Evolutionary conservation across 768 basidiomycete genomes (phyloP), one percentile per base, ranked within the genome.

Genomic region (Jaapia argillacea): DNA sequence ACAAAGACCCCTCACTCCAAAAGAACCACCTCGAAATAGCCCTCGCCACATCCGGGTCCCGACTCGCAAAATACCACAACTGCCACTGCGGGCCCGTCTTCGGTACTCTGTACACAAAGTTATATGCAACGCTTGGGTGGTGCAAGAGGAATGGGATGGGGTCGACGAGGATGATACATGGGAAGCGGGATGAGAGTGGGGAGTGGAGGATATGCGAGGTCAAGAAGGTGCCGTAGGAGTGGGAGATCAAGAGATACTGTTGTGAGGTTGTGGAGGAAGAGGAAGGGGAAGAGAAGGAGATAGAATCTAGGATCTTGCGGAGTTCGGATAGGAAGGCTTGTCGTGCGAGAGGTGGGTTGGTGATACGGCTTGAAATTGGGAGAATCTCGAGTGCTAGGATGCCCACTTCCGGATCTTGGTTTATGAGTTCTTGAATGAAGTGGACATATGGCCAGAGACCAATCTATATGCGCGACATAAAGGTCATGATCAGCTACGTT

Each of bases 121-220:
- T 81, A 55, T 69, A 71, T 16, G 78, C 77, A 36, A 81, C 71
- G n/a, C 69, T 51, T 2, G 81, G 75, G 33, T 74, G 67, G 58
- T 81, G 77, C 5, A 83, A 65, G 2, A 83, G 60, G 48, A 84
- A 68, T 0, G 79, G 77, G 27, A 82, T 77, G 2, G 80, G 81
- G 58, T 83, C 81, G 36, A 81, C 61, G 37, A 84, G 63, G 22
- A 81, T 57, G 22, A 61, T 56, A 16, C 70, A 64, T 1, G 65
- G 55, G 47, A 83, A 60, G 33, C 66, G 58, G 24, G 49, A 6
- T 43, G 58, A 10, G 43, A 26, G 43, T 43, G 56, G 43, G 20
- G 67, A 62, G 39, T 64, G 73, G 16, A 79, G 53, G 41, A 81
- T 68, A 54, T 78, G 74, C 2, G 73, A 71, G 3, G 71, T 62